Evolutionary conservation across 1,284 basidiomycete species (phyloP).

Genomic region (Ustilago nuda): DNA sequence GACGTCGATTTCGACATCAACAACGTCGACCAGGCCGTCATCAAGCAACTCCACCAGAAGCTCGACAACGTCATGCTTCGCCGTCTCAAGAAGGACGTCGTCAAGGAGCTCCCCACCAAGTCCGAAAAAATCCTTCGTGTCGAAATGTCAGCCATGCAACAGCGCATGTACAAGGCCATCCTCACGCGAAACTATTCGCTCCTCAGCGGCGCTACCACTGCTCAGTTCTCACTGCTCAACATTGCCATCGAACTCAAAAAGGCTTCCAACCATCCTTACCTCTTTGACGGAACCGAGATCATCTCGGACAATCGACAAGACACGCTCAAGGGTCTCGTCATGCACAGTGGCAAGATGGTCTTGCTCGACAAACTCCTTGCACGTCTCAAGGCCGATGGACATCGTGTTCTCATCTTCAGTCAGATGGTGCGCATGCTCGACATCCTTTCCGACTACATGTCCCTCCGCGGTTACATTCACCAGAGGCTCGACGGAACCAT

Average conservation of each 20-base stretch:
- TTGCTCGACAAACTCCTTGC: slow-evolving; percentile 71
- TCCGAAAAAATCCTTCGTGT: slow-evolving; percentile 97
- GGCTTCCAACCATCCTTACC: slow-evolving; percentile 86
- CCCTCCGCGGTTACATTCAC: slow-evolving; percentile 84
- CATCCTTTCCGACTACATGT: slow-evolving; percentile 97
- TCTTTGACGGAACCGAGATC: slow-evolving; percentile 94
- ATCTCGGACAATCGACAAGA: slow-evolving; percentile 82
- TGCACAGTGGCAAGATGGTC: slow-evolving; percentile 72
- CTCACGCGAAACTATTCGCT: slow-evolving; percentile 95
- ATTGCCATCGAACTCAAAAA: slow-evolving; percentile 70
- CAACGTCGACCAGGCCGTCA: slow-evolving; percentile 59
- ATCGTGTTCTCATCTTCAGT: slow-evolving; percentile 75
- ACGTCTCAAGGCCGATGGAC: slow-evolving; percentile 71
- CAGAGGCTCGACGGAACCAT: slow-evolving; percentile 83
- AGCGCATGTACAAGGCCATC: slow-evolving; percentile 99
- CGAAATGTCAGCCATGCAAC: slow-evolving; percentile 97
- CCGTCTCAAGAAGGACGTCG: slow-evolving; percentile 95
- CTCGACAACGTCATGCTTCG: slow-evolving; percentile 94
- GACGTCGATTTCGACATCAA: slow-evolving; percentile 91
- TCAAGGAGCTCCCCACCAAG: slow-evolving; percentile 96
- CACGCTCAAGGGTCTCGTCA: slow-evolving; percentile 71
- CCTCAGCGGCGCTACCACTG: slow-evolving; percentile 80
- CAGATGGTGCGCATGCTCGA: slow-evolving; percentile 99
- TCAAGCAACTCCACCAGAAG: slow-evolving; percentile 93
- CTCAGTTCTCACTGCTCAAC: slow-evolving; percentile 81